Conservation (phyloP, 192 early-diverging fungal genomes). For the Coemansia aciculifera region DNA sequence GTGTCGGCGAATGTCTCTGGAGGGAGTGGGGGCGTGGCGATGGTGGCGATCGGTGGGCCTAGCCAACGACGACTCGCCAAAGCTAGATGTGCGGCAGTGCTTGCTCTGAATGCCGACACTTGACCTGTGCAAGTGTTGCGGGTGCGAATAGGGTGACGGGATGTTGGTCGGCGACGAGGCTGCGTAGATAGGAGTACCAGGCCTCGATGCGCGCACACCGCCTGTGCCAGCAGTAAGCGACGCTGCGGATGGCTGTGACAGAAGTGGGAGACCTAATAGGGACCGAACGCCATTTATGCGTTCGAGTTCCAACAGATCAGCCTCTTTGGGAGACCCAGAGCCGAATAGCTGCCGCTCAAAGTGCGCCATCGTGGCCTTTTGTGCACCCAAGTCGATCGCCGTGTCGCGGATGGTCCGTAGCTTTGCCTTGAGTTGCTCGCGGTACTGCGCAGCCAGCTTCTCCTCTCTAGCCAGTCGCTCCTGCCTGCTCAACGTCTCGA, state of each 20-base stretch:
- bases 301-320: constrained; percentile 50
- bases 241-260: constrained; percentile 18
- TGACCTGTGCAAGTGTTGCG: constrained; percentile 13
- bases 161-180: constrained; percentile 33
- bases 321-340: constrained; percentile 39
- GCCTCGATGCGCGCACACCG: constrained; percentile 46
- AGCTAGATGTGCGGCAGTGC: constrained; percentile 35
- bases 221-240: constrained; percentile 11
- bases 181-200: constrained; percentile 43
- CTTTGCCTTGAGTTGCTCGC: constrained; percentile 30
- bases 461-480: constrained; percentile 47
- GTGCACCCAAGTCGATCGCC: constrained; percentile 40
- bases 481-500: constrained; percentile 38
- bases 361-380: constrained; percentile 38
- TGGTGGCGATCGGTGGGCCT: constrained; percentile 3
- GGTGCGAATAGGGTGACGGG: constrained; percentile 22
- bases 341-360: constrained; percentile 51
- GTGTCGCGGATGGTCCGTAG: constrained; percentile 28
- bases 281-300: constrained; percentile 49
- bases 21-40: neutral
- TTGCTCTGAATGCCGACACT: constrained; percentile 7
- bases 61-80: constrained; percentile 19
- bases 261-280: constrained; percentile 47
- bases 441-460: constrained; percentile 36
- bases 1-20: neutral